Percentiles rank a stretch among this genome's conserved stretches.
phyloP scores from a whole-genome alignment of 176 grass and related monocot species.

The Ananas comosus region DNA sequence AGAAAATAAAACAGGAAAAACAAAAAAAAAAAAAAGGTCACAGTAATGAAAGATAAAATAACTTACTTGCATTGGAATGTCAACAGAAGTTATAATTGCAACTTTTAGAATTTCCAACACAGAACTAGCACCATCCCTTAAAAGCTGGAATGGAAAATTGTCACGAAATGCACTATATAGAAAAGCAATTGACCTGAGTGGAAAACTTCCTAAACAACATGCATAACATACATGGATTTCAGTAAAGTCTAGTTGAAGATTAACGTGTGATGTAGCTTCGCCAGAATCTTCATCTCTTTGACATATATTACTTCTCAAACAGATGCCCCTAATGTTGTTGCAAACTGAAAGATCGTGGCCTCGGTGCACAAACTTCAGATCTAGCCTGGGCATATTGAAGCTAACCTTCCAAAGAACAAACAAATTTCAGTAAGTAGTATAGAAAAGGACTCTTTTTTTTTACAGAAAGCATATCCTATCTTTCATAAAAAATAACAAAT shows the following conservation, averaged over 20 bases:
- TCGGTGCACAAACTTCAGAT: conserved; percentile 69
- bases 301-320: conserved; percentile 48
- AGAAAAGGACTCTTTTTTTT: neutral
- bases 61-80: conserved; percentile 79
- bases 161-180: conserved; percentile 23
- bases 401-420: conserved; percentile 97
- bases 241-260: conserved; percentile 53
- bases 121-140: conserved; percentile 61
- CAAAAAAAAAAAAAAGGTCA: neutral
- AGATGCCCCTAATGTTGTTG: conserved; percentile 61
- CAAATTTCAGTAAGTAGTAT: conserved; percentile 59
- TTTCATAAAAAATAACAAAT: no score
- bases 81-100: conserved; percentile 45
- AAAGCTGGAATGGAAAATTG: conserved; percentile 57
- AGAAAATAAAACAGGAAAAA: conserved; percentile 12
- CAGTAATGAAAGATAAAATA: conserved; percentile 12
- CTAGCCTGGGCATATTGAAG: conserved; percentile 92
- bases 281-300: conserved; percentile 30
- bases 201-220: conserved; percentile 15
- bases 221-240: conserved; percentile 64
- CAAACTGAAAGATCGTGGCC: conserved; percentile 49
- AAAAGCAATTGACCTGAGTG: conserved; percentile 11
- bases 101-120: conserved; percentile 71
- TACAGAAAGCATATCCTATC: neutral
- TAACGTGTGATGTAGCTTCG: conserved; percentile 48